Base-by-base conservation (phyloP, 306 rosid genomes). In the Prinsepia uniflora region DNA sequence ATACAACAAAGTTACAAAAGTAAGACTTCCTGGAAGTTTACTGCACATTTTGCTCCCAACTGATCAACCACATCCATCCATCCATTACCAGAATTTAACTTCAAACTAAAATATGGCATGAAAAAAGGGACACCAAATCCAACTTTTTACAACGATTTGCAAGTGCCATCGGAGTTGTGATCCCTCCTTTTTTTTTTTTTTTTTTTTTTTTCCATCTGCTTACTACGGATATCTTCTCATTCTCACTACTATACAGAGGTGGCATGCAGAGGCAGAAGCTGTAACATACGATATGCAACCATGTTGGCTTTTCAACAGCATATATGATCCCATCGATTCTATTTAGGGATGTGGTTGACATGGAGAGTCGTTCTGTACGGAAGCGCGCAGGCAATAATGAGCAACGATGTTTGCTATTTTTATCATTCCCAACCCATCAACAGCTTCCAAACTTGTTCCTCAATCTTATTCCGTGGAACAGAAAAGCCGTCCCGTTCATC, bases 341-440 rank as follows among this genome's bases (percentile, higher is more conserved):
- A 65, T 65, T 79, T 77, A 52, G 76, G 13, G 53, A 70, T 62
- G 75, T 34, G 71, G 52, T 48, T 30, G 66, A 55, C 59, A 59
- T 22, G 73, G 79, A 57, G 39, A 39, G 79, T 57, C 77, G 65
- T 34, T 52, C 55, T 90, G 86, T 80, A 84, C 89, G 80, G 10
- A 72, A 30, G 70, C 30, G 48, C 42, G 10, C 42, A 48, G 70
- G 49, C n/a, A 75, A 55, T 57, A 58, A 63, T 24, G 73, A 65
- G 70, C 42, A 61, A 66, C 13, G 12, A 48, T 42, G 34, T 24
- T 75, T 74, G 81, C 77, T 50, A 47, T 42, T 42, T 63, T 62
- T 53, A 49, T 86, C 81, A 90, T 46, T 85, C 89, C 97, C 97
- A 94, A 47, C 97, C 99, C 99, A 94, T 90, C 81, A 94, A 80